Percentiles rank a stretch among this genome's conserved stretches.
Evolutionary conservation across 768 basidiomycete species (phyloP).

Genomic region (Suillus discolor): DNA sequence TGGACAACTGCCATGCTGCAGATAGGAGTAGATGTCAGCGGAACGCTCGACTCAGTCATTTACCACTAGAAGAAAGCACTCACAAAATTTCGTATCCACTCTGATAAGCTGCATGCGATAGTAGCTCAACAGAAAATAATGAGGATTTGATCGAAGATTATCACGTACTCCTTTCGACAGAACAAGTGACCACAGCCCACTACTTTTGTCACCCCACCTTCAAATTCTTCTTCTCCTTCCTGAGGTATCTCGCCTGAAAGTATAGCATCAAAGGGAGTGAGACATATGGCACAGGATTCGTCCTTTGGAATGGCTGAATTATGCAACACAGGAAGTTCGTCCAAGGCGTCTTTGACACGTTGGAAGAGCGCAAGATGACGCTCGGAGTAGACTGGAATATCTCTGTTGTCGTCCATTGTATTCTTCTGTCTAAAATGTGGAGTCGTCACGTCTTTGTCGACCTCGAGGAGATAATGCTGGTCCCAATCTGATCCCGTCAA

Average conservation of each 20-base stretch:
- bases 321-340: slow-evolving; percentile 45
- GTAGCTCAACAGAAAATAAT: slow-evolving; percentile 1
- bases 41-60: background rate
- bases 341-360: slow-evolving; percentile 41
- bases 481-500: slow-evolving; percentile 22
- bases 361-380: slow-evolving; percentile 17
- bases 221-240: slow-evolving; percentile 18
- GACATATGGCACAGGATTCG: slow-evolving; percentile 70
- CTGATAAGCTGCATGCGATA: slow-evolving; percentile 46
- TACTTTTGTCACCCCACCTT: slow-evolving; percentile 55
- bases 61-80: slow-evolving; percentile 16
- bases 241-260: slow-evolving; percentile 28
- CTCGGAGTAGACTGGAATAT: slow-evolving; percentile 19
- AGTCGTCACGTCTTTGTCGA: slow-evolving; percentile 8
- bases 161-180: slow-evolving; percentile 62
- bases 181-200: slow-evolving; percentile 66
- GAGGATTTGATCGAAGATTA: slow-evolving; percentile 1
- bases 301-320: slow-evolving; percentile 44
- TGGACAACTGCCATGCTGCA: slow-evolving; percentile 71
- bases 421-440: background rate
- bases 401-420: slow-evolving; percentile 15
- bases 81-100: slow-evolving; percentile 67
- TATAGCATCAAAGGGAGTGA: slow-evolving; percentile 51
- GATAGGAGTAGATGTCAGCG: slow-evolving; percentile 12
- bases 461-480: background rate